Percentiles rank a stretch among this genome's conserved stretches.
Evolutionary conservation across 1,284 basidiomycete genomes (phyloP).

Genomic region (Lignosus rhinocerotis): DNA sequence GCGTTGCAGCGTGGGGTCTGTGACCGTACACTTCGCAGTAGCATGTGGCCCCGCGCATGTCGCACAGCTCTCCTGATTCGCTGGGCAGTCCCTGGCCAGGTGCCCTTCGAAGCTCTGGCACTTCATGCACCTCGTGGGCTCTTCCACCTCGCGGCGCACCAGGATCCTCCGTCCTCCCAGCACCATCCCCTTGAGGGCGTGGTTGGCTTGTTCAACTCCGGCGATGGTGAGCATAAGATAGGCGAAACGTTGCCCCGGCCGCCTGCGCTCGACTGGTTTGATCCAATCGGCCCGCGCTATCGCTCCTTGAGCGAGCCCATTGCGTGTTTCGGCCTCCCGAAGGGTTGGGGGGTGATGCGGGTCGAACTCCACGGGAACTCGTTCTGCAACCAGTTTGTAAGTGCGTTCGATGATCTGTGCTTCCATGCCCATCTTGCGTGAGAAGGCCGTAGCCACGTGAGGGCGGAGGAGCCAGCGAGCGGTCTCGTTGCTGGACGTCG

Average conservation of each 20-base stretch:
- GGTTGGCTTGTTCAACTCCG: constrained; percentile 11
- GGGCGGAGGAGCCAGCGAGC: constrained; percentile 1
- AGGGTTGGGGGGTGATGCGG: neutral
- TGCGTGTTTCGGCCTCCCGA: constrained; percentile 1
- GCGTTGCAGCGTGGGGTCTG: neutral
- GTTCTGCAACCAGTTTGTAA: constrained; percentile 7
- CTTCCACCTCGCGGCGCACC: constrained; percentile 4
- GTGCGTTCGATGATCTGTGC: neutral
- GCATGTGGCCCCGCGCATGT: constrained; percentile 27
- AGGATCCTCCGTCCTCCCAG: constrained; percentile 1
- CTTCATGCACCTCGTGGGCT: constrained; percentile 29
- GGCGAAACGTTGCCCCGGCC: constrained; percentile 1
- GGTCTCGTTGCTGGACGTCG: neutral
- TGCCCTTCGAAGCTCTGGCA: constrained; percentile 33
- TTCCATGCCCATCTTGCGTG: neutral
- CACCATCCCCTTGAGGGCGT: constrained; percentile 6
- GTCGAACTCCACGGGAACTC: constrained; percentile 3
- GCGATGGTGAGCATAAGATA: neutral
- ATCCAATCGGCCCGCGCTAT: constrained; percentile 21
- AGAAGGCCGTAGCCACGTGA: neutral
- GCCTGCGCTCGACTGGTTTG: constrained; percentile 10
- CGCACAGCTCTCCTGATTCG: constrained; percentile 20
- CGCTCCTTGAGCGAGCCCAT: neutral
- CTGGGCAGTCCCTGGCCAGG: constrained; percentile 27
- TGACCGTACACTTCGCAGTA: constrained; percentile 6